Conservation (phyloP, 495 filamentous ascomycete genomes). For the Aspergillus kassunensis region DNA sequence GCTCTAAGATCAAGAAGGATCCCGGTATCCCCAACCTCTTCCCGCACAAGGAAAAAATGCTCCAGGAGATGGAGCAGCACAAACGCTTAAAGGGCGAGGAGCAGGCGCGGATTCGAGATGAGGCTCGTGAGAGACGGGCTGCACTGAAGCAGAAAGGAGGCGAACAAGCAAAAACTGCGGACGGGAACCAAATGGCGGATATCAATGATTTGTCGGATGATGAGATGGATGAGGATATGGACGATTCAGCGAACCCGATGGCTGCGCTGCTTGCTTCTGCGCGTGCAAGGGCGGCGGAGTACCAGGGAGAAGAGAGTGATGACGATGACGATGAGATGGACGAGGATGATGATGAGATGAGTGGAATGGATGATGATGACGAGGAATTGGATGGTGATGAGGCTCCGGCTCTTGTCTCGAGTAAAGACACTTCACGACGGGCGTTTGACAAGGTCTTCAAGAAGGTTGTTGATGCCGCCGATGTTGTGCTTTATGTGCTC, state of each 20-base stretch:
- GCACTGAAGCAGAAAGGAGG: slow-evolving; percentile 37
- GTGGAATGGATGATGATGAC: slow-evolving; percentile 45
- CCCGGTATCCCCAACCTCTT: slow-evolving; percentile 96
- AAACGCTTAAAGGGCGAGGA: slow-evolving; percentile 79
- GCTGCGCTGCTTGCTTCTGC: slow-evolving; percentile 91
- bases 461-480: slow-evolving; percentile 81
- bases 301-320: slow-evolving; percentile 59
- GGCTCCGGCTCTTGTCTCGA: slow-evolving; percentile 25
- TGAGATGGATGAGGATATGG: slow-evolving; percentile 51
- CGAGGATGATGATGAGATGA: slow-evolving; percentile 48
- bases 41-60: slow-evolving; percentile 93
- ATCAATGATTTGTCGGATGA: slow-evolving; percentile 46
- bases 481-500: slow-evolving; percentile 91
- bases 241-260: slow-evolving; percentile 78
- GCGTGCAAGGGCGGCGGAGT: slow-evolving; percentile 76
- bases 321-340: slow-evolving; percentile 57
- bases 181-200: slow-evolving; percentile 32
- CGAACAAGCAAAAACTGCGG: slow-evolving; percentile 30
- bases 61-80: slow-evolving; percentile 89
- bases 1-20: slow-evolving; percentile 90
- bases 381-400: slow-evolving; percentile 22
- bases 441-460: slow-evolving; percentile 96
- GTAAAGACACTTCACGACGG: slow-evolving; percentile 72
- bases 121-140: slow-evolving; percentile 61
- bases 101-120: slow-evolving; percentile 60